These are phyloP conservation scores for Hevea brasiliensis DNA, from an alignment of 345 rosid species.

Conservation along the genomic window DNA sequence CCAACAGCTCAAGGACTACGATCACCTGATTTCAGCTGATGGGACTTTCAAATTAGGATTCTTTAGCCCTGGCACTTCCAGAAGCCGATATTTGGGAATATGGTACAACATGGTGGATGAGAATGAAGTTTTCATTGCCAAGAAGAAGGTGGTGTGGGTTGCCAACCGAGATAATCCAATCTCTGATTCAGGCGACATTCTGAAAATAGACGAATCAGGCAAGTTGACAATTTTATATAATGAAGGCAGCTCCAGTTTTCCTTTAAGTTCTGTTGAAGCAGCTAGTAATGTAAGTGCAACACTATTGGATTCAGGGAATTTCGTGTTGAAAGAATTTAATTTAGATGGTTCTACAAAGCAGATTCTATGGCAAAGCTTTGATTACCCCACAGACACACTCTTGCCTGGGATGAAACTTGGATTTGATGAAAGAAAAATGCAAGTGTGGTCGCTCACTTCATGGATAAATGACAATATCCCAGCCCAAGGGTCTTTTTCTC, in stretches of 20 bases:
- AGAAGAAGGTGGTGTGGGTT: conserved; percentile 34
- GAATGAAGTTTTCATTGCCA: neutral
- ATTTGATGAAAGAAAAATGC: neutral
- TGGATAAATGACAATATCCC: neutral
- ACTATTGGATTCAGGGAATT: conserved; percentile 18
- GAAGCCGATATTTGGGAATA: conserved; percentile 32
- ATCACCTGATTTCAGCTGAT: conserved; percentile 16
- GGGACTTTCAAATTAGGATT: conserved; percentile 19
- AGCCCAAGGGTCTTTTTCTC: conserved; percentile 17
- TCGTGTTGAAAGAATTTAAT: conserved; percentile 8
- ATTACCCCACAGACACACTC: conserved; percentile 42
- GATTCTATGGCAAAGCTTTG: conserved; percentile 43
- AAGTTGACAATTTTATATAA: conserved; percentile 26
- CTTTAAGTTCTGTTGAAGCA: neutral
- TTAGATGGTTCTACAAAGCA: conserved; percentile 13
- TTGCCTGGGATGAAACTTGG: conserved; percentile 37
- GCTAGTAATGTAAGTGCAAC: neutral
- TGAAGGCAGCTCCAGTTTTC: conserved; percentile 12
- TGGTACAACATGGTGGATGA: conserved; percentile 24
- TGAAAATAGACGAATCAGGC: conserved; percentile 30
- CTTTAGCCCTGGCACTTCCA: conserved; percentile 14
- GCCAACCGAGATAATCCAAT: conserved; percentile 31
- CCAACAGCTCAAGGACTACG: conserved; percentile 11
- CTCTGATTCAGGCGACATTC: conserved; percentile 18
- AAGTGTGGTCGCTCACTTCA: conserved; percentile 1